Conservation (phyloP, 805 yeast species). For the Lachancea waltii region DNA sequence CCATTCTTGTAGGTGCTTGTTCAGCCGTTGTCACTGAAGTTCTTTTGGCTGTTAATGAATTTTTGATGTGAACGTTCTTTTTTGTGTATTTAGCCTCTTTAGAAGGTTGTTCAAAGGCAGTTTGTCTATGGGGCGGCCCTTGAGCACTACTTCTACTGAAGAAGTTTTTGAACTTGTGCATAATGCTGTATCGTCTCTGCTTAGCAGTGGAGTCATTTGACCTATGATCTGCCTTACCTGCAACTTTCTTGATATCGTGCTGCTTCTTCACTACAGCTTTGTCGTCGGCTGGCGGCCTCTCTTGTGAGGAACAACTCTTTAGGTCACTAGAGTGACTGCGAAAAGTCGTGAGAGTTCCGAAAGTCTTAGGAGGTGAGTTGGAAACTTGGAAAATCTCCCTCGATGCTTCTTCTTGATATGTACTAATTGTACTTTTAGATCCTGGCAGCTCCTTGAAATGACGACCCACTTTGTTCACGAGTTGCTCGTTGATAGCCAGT, state of each 20-base stretch:
- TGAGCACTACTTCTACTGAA: not conserved
- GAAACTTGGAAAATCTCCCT: not conserved
- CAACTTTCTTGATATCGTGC: not conserved
- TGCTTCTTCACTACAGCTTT: no score
- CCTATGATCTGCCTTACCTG: no score
- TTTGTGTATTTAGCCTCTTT: no score
- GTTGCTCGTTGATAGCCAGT: slow-evolving; percentile 17
- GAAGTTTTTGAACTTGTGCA: not conserved
- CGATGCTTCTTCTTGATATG: not conserved
- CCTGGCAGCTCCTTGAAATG: slow-evolving; percentile 8
- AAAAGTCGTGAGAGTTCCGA: slow-evolving; percentile 30
- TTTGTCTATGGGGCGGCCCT: no score
- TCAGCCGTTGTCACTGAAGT: no score
- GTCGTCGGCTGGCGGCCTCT: no score
- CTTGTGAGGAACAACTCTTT: no score
- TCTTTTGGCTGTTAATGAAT: no score
- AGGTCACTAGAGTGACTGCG: slow-evolving; percentile 28
- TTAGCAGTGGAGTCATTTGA: no score
- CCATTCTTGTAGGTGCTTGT: not conserved
- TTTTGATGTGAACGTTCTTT: no score
- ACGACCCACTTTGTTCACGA: slow-evolving; percentile 15
- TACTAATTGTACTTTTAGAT: no score
- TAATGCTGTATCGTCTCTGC: not conserved
- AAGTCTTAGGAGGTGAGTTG: slow-evolving; percentile 22
- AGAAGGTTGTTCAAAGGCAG: no score